Evolutionary conservation across 2,329 filamentous ascomycete species (phyloP).

Genomic region (Penicillium sp.): DNA sequence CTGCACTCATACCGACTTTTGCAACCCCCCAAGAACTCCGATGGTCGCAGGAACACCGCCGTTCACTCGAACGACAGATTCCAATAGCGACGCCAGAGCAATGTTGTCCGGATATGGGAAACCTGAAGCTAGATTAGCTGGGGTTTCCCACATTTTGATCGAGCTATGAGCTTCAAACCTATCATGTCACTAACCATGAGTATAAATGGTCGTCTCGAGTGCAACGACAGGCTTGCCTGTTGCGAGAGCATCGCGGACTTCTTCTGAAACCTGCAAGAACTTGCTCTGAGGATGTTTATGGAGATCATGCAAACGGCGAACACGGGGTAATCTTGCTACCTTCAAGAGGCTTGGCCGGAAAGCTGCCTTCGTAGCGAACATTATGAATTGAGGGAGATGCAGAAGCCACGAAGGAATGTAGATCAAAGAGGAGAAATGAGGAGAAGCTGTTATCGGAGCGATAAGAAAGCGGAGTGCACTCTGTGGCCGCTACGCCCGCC

Average conservation of each 20-base stretch:
- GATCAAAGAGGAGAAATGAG: conserved; percentile 14
- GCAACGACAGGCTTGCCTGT: conserved; percentile 81
- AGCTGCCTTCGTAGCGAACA: conserved; percentile 24
- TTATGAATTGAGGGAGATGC: conserved; percentile 2
- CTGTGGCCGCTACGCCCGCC: conserved; percentile 35
- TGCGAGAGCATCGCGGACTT: conserved; percentile 74
- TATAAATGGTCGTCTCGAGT: conserved; percentile 95
- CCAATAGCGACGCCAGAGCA: conserved; percentile 74
- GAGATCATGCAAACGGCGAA: conserved; percentile 30
- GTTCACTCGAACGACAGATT: conserved; percentile 74
- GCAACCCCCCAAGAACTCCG: conserved; percentile 82
- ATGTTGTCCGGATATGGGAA: conserved; percentile 71
- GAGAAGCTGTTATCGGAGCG: conserved; percentile 24
- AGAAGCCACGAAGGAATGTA: conserved; percentile 5
- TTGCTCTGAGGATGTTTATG: conserved; percentile 36
- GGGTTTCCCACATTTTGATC: neutral
- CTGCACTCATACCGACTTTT: conserved; percentile 69
- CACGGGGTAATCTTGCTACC: conserved; percentile 12
- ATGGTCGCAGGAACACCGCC: conserved; percentile 89
- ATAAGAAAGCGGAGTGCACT: conserved; percentile 31
- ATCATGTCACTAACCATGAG: conserved; percentile 63
- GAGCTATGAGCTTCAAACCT: neutral
- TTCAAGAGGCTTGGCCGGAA: conserved; percentile 19
- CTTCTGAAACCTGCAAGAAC: conserved; percentile 72
- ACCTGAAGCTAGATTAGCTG: conserved; percentile 41